A percentile compares a stretch with the other conserved stretches of the same genome.
Conservation (phyloP, 371 early-diverging fungal genomes). For the Lichtheimia ornata region DNA sequence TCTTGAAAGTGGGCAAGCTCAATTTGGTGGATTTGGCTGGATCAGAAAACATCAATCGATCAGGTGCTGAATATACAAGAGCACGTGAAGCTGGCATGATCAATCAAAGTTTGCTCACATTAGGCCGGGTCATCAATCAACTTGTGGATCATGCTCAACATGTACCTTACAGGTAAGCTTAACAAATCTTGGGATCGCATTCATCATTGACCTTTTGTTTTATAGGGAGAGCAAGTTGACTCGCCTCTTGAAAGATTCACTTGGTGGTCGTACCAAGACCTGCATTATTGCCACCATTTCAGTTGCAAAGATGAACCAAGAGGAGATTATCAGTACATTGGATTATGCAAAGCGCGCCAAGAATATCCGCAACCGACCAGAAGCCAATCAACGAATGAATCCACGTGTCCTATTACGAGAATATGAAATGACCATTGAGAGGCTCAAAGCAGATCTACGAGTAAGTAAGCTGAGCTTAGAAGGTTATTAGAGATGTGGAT, state of each 20-base stretch:
- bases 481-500: too few relatives aligned
- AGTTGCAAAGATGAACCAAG: slow-evolving; percentile 73
- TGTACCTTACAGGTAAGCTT: slow-evolving; percentile 83
- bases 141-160: slow-evolving; percentile 81
- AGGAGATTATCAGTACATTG: slow-evolving; percentile 92
- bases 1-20: slow-evolving; percentile 88
- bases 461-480: slow-evolving; percentile 8
- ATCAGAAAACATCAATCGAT: slow-evolving; percentile 90
- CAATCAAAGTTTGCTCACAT: slow-evolving; percentile 86
- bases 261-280: slow-evolving; percentile 93
- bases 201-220: neutral
- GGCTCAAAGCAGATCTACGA: slow-evolving; percentile 57
- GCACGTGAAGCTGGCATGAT: slow-evolving; percentile 93
- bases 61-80: slow-evolving; percentile 86
- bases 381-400: slow-evolving; percentile 80
- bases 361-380: slow-evolving; percentile 91
- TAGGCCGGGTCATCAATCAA: slow-evolving; percentile 93
- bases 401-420: slow-evolving; percentile 87
- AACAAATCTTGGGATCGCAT: neutral
- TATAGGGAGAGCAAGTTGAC: slow-evolving; percentile 92
- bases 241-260: slow-evolving; percentile 91
- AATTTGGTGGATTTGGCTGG: slow-evolving; percentile 99
- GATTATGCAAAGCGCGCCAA: slow-evolving; percentile 96
- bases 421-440: slow-evolving; percentile 74
- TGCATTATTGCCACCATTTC: slow-evolving; percentile 96